Evolutionary conservation across 164 flowering plant genomes (phyloP).

Genomic region (Umbilicus rupestris): DNA sequence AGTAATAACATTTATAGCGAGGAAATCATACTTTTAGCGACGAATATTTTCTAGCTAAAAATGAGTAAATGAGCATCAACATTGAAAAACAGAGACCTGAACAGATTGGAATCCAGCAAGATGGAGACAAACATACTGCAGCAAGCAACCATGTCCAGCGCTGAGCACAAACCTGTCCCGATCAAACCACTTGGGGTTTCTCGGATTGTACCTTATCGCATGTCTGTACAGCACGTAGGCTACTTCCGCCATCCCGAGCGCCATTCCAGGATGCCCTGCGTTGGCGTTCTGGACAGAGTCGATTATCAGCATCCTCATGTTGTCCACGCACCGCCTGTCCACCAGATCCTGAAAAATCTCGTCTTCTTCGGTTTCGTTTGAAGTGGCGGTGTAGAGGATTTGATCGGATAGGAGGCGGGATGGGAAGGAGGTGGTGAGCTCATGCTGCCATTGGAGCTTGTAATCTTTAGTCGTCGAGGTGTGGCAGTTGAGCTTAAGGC

Average conservation of each 20-base stretch:
- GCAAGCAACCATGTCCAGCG: constrained; percentile 48
- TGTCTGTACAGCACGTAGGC: constrained; percentile 31
- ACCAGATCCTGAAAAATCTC: constrained; percentile 23
- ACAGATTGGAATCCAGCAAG: constrained; percentile 36
- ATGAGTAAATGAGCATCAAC: no score
- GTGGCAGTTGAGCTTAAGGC: constrained; percentile 8
- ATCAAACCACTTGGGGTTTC: constrained; percentile 42
- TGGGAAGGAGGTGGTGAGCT: constrained; percentile 16
- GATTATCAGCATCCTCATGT: constrained; percentile 36
- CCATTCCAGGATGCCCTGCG: constrained; percentile 49
- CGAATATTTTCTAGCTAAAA: no score
- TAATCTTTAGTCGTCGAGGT: constrained; percentile 10
- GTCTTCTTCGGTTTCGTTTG: constrained; percentile 12
- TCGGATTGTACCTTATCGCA: constrained; percentile 36
- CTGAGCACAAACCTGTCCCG: constrained; percentile 44
- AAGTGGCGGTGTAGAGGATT: not conserved
- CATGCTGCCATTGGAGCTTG: constrained; percentile 29
- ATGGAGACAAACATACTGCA: constrained; percentile 41
- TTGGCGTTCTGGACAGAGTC: constrained; percentile 35
- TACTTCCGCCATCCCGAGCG: constrained; percentile 43
- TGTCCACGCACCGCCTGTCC: constrained; percentile 34
- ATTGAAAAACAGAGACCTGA: constrained; percentile 21
- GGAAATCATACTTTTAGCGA: not conserved
- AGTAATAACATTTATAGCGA: no score
- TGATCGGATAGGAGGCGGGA: not conserved